Evolutionary conservation across 1,139 yeast species (phyloP), one percentile per base, ranked within the genome.

Genomic region (Geotrichum restrictum): DNA sequence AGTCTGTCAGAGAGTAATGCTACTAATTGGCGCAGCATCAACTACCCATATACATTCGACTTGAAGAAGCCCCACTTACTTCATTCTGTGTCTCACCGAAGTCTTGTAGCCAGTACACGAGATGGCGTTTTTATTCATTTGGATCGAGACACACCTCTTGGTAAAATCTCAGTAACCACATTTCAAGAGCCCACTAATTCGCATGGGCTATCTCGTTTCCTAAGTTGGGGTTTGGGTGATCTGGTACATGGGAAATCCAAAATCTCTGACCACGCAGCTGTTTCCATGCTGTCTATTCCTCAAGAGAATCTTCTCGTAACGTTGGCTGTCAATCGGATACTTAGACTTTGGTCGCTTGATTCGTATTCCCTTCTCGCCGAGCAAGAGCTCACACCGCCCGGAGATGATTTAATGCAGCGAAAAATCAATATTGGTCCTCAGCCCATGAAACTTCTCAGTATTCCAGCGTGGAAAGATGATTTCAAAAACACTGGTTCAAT

Each of bases 31-130:
- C 47, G 68, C 34, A 58, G 61, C 36, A 60, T 67, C 48, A 62
- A 62, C 45, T 57, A 57, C 39, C 95, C 95, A 1, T 85, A 83
- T 64, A 81, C 88, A 11, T 86, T 88, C 64, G 88, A 85, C 55
- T 71, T 84, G 40, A 76, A 89, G 60, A 68, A 72, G 11, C 93
- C 95, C 1, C 79, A 79, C 54, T 68, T 74, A 21, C 61, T 87
- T 54, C 74, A 75, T 53, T 66, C 83, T 0, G 66, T 82, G 5
- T 75, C 77, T 48, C 59, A 71, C 0, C 62, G 64, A 16, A 73
- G 74, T 54, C 68, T 77, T 8, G 66, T 88, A 5, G 79, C 84
- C 0, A 75, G 87, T 1, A 71, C 88, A 51, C 75, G 75, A 42
- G 95, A 88, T 68, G 96, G 96, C 6, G 48, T 60, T 1, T 47